Evolutionary conservation across 2,329 filamentous ascomycete species (phyloP), one percentile per base, ranked within the genome.

Genomic region (Fusarium chlamydosporum): DNA sequence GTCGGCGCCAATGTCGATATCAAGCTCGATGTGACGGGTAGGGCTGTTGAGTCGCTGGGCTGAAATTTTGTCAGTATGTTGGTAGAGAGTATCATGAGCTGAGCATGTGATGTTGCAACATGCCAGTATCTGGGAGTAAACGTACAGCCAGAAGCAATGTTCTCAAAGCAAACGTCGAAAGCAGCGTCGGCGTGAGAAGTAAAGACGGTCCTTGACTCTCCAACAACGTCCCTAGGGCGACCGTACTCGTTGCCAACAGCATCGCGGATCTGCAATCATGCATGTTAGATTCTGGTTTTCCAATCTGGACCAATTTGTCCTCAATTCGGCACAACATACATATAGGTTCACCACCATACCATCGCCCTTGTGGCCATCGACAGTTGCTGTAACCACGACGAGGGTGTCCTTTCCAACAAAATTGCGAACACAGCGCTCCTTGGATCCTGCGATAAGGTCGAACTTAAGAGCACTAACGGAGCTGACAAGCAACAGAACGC

Each of bases 131-230:
- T 43, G 31, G 40, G 43, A n/a, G 35, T 41, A 23, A 18, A 85
- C 90, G 71, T 88, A 95, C 92, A 82, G 72, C 87, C 86, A 47
- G 88, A 87, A 68, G 94, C 84, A 75, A 90, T 80, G 81, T 97
- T 98, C 81, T 96, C 92, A 78, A 97, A 97, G 86, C 95, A 99
- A 53, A 99, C 93, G 76, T 98, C 95, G 77, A 99, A 97, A 11
- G 93, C 92, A 34, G 93, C 92, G 81, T 98, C 94, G 52, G 91
- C 90, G 79, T 96, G 92, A 37, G 94, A 93, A 47, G 95, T 98
- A 80, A 99, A 99, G 51, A 95, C 93, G 79, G 94, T 94, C 78
- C 95, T 89, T 80, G 92, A 92, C 83, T 97, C 94, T 80, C 96
- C 96, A 16, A 90, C 92, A 64, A 98, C 89, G 77, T 99, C 94